Evolutionary conservation across 495 filamentous ascomycete genomes (phyloP).

Genomic region (Aspergillus kassunensis): DNA sequence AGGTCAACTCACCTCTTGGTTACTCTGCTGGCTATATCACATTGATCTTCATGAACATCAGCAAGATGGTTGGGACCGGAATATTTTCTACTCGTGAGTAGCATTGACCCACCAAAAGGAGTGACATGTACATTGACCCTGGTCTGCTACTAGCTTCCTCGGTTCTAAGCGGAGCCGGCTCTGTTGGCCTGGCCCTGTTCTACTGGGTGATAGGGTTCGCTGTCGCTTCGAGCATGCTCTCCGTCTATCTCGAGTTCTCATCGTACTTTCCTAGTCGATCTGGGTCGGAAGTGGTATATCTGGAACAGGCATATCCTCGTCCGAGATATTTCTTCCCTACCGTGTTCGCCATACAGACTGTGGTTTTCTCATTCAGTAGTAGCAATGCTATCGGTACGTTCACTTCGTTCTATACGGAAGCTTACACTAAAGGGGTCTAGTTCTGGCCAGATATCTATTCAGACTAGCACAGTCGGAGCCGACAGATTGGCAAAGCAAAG

Average conservation of each 20-base stretch:
- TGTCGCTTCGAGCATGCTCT: conserved; percentile 45
- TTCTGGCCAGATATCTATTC: conserved; percentile 55
- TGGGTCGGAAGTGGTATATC: conserved; percentile 61
- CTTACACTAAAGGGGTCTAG: conserved; percentile 1
- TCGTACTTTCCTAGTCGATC: conserved; percentile 62
- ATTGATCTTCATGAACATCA: conserved; percentile 58
- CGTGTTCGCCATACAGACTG: conserved; percentile 55
- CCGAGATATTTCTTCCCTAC: conserved; percentile 60
- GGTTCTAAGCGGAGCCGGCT: conserved; percentile 53
- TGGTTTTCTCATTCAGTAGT: conserved; percentile 58
- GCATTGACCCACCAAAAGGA: background rate
- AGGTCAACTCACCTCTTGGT: conserved; percentile 54
- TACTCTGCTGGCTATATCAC: conserved; percentile 54
- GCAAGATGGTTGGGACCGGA: conserved; percentile 64
- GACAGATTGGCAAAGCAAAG: conserved; percentile 57
- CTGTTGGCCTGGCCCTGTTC: conserved; percentile 55
- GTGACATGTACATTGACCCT: background rate
- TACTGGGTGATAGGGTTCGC: conserved; percentile 60
- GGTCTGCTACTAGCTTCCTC: conserved; percentile 40
- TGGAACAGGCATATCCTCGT: conserved; percentile 61
- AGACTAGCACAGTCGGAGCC: conserved; percentile 41
- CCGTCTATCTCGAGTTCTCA: conserved; percentile 57
- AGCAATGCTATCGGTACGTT: conserved; percentile 54
- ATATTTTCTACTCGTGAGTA: conserved; percentile 60
- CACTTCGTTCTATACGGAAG: conserved; percentile 1